Evolutionary conservation across 2,329 filamentous ascomycete genomes (phyloP).

Genomic region (Colletotrichum sp.): DNA sequence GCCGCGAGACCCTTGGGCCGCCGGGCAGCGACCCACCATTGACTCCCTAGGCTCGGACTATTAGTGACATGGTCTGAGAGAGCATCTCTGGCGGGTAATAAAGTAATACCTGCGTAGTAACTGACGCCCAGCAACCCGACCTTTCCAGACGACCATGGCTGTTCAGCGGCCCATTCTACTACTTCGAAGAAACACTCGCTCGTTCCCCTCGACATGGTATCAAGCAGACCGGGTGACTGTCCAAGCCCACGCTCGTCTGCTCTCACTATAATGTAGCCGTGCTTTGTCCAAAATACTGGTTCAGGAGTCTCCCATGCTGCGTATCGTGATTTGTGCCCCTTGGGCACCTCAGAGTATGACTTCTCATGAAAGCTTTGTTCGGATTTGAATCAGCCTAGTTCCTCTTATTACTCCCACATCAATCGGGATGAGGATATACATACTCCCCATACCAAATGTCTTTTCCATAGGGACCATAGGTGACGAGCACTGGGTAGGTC

Average conservation of each 20-base stretch:
- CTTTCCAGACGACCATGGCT: conserved; percentile 53
- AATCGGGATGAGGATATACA: conserved; percentile 28
- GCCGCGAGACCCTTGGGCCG: conserved; percentile 50
- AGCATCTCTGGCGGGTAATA: no score
- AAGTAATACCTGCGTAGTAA: conserved; percentile 43
- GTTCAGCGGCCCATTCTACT: conserved; percentile 52
- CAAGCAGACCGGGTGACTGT: conserved; percentile 50
- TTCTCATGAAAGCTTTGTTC: conserved; percentile 1
- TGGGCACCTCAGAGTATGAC: conserved; percentile 55
- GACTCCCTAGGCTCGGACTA: conserved; percentile 29
- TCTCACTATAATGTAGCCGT: conserved; percentile 60
- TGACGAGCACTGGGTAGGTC: conserved; percentile 65
- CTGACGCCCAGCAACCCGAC: conserved; percentile 54
- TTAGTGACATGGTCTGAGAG: conserved; percentile 15
- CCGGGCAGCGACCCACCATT: conserved; percentile 55
- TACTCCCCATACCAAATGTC: conserved; percentile 68
- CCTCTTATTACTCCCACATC: no score
- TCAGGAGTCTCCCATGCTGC: conserved; percentile 66
- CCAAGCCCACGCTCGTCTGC: conserved; percentile 55
- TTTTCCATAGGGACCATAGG: conserved; percentile 77
- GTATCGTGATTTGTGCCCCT: conserved; percentile 56
- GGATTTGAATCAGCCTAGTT: no score
- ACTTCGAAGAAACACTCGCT: conserved; percentile 54
- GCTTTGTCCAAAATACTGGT: conserved; percentile 58
- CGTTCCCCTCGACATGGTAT: conserved; percentile 53